Evolutionary conservation across 495 filamentous ascomycete genomes (phyloP).

Genomic region (Aspergillus carlsbadensis): DNA sequence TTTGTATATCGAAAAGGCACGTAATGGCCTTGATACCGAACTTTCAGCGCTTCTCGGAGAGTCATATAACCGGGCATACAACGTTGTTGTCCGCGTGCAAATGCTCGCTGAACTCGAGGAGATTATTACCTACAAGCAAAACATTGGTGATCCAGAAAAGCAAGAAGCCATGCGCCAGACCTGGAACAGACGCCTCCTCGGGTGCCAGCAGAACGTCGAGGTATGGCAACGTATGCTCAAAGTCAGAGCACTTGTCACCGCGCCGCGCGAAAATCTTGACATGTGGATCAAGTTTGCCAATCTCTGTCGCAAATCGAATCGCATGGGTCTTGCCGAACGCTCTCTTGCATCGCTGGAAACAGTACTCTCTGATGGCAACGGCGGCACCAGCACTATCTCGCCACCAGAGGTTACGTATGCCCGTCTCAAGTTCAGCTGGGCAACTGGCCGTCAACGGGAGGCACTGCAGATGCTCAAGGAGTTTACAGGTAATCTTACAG

Average conservation of each 20-base stretch:
- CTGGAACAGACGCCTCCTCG: constrained; percentile 92
- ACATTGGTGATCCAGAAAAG: constrained; percentile 71
- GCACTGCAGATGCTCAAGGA: constrained; percentile 76
- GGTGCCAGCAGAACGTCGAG: constrained; percentile 95
- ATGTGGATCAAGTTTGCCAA: constrained; percentile 99
- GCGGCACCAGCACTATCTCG: constrained; percentile 50
- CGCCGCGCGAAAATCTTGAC: constrained; percentile 86
- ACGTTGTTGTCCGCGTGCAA: constrained; percentile 93
- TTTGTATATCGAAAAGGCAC: constrained; percentile 81
- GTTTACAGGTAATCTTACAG: constrained; percentile 76
- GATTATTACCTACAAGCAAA: constrained; percentile 96
- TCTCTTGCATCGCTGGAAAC: constrained; percentile 81
- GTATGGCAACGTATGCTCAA: constrained; percentile 99
- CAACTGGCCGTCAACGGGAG: constrained; percentile 64
- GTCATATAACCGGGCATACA: constrained; percentile 94
- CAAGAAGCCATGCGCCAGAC: constrained; percentile 87
- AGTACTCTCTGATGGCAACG: constrained; percentile 54
- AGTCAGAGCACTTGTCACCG: constrained; percentile 86
- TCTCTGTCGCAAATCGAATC: constrained; percentile 90
- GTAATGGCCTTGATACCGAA: constrained; percentile 92
- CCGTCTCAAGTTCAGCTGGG: constrained; percentile 93
- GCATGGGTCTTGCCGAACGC: constrained; percentile 94
- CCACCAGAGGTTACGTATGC: constrained; percentile 86
- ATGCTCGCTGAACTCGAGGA: constrained; percentile 99
- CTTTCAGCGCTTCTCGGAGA: constrained; percentile 92